Conservation (phyloP, 148 eudicot species). For the Linanthus parryae region DNA sequence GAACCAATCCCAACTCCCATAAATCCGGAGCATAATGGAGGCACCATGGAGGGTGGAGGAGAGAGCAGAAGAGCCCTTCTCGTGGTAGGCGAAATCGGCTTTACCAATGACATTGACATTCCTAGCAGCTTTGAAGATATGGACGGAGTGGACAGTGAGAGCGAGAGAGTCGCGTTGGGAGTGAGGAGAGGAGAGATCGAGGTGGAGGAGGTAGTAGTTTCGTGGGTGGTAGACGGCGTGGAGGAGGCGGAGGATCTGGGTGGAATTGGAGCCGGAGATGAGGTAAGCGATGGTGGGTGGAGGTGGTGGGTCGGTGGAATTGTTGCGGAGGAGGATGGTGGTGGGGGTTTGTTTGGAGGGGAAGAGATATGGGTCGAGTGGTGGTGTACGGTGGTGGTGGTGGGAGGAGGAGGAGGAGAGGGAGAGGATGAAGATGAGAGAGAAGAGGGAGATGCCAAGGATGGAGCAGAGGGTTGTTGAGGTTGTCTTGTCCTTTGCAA, state of each 20-base stretch:
- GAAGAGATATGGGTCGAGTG: conserved; percentile 5
- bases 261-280: conserved; percentile 61
- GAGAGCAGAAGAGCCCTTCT: conserved; percentile 49
- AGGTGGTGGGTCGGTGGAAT: conserved; percentile 18
- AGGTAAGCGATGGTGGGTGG: conserved; percentile 70
- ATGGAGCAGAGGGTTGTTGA: background rate
- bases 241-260: conserved; percentile 49
- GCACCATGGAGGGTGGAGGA: conserved; percentile 61
- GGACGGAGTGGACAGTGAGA: conserved; percentile 27
- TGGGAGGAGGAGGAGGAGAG: conserved; percentile 27
- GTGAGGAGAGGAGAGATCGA: conserved; percentile 53
- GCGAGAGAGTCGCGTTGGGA: conserved; percentile 49
- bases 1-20: conserved; percentile 74
- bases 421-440: conserved; percentile 32
- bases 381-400: background rate
- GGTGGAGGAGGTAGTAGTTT: conserved; percentile 63
- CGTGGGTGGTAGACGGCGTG: conserved; percentile 66
- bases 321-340: conserved; percentile 16
- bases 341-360: conserved; percentile 7
- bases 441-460: conserved; percentile 21
- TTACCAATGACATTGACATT: conserved; percentile 77
- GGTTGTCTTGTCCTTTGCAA: background rate
- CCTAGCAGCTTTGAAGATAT: conserved; percentile 51
- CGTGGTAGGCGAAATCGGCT: conserved; percentile 44
- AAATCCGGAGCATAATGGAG: conserved; percentile 50